Base-by-base conservation (phyloP, 2,329 filamentous ascomycete genomes). In the Daldinia eschscholtzii region DNA sequence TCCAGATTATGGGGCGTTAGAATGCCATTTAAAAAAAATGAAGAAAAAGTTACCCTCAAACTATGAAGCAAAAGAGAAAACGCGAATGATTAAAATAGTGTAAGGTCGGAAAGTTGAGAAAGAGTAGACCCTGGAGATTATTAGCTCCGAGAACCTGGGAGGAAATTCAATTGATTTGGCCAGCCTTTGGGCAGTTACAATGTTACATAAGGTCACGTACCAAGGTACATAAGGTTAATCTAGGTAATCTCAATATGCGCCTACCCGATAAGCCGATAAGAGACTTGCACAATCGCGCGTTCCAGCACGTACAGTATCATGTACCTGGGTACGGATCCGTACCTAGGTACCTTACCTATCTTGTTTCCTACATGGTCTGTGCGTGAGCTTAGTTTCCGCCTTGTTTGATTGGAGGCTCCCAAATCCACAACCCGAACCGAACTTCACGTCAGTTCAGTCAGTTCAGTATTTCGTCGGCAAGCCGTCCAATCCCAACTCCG, bases 251-350 rank as follows among this genome's bases (percentile, higher is more conserved):
- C 2, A 35, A 35, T 10, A 35, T 35, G 33, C 10, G 10, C 33
- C 15, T 70, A 62, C 23, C 64, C 58, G 68, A 70, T 70, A 67
- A 59, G 39, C 64, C 55, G 68, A 70, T 70, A 67, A 59, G 39
- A 15, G 23, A 46, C 6, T 13, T 44, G 23, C 39, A 57, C 18
- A 33, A 35, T 48, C 10, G 37, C 33, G 10, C 56, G n/a, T 26
- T 46, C 26, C 10, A 39, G 35, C 35, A 39, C 15, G 30, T 9
- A 33, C 7, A 10, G 33, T 23, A 44, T 23, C 20, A 23, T 23
- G 20, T 23, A 23, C 20, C 20, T 2, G 20, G 20, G 20, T 23
- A 23, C 20, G n/a, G n/a, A n/a, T n/a, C n/a, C n/a, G n/a, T n/a
- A n/a, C n/a, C n/a, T n/a, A n/a, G n/a, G n/a, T n/a, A n/a, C n/a